phyloP scores from a whole-genome alignment of 108 stramenopile species.

The Fistulifera solaris region DNA sequence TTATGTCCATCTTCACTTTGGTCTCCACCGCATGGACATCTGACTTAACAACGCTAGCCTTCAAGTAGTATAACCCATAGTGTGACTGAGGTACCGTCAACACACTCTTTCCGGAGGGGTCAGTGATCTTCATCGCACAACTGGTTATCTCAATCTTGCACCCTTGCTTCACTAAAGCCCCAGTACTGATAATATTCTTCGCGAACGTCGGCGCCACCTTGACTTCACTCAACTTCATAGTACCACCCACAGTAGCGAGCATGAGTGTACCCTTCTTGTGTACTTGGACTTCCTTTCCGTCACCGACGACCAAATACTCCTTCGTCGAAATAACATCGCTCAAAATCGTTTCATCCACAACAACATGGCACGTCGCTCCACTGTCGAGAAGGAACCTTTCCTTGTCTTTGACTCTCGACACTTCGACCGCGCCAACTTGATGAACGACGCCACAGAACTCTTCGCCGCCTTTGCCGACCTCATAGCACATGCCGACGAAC shows the following conservation, averaged over 20 bases:
- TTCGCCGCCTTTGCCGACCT: no score
- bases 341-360: not conserved
- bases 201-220: not conserved
- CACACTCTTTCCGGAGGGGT: no score
- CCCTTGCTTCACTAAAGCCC: not conserved
- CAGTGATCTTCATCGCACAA: no score
- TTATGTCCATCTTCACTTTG: not conserved
- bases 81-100: no score
- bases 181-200: slow-evolving; percentile 1
- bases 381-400: not conserved
- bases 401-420: no score
- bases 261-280: not conserved
- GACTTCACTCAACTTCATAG: not conserved
- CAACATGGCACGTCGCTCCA: slow-evolving; percentile 3
- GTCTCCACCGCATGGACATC: not conserved
- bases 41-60: no score
- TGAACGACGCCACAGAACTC: no score
- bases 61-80: no score
- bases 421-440: no score
- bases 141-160: no score
- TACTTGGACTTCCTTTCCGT: no score
- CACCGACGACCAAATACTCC: not conserved
- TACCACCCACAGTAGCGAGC: not conserved
- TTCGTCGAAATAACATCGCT: not conserved
- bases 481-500: not conserved